phyloP scores from a whole-genome alignment of 495 filamentous ascomycete genomes.

The Penicillium goetzii region DNA sequence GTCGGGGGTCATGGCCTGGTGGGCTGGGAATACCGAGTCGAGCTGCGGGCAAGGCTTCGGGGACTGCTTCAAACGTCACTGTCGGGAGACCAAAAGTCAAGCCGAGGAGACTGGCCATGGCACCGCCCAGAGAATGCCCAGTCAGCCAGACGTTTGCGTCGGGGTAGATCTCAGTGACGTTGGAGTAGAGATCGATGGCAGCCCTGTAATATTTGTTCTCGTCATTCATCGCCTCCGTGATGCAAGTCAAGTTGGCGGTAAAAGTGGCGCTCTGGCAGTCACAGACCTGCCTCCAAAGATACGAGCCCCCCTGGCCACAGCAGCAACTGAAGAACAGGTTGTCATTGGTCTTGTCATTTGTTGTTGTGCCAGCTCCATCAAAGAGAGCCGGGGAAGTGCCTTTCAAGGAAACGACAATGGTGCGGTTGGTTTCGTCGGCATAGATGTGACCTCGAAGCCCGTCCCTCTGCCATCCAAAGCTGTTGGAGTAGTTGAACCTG shows the following conservation, averaged over 20 bases:
- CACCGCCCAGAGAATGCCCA: slow-evolving; percentile 89
- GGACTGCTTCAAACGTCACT: slow-evolving; percentile 87
- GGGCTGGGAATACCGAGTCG: slow-evolving; percentile 87
- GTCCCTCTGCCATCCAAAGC: slow-evolving; percentile 90
- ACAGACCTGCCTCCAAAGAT: slow-evolving; percentile 87
- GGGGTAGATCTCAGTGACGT: slow-evolving; percentile 89
- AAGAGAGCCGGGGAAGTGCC: slow-evolving; percentile 89
- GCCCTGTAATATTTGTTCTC: slow-evolving; percentile 92
- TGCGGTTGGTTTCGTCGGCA: slow-evolving; percentile 79
- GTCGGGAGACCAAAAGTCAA: slow-evolving; percentile 87
- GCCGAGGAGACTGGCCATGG: slow-evolving; percentile 81
- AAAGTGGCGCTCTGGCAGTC: slow-evolving; percentile 85
- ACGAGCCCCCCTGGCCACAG: slow-evolving; percentile 88
- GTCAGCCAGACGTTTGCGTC: slow-evolving; percentile 82
- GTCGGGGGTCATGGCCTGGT: slow-evolving; percentile 69
- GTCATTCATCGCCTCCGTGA: slow-evolving; percentile 69
- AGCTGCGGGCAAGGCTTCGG: slow-evolving; percentile 83
- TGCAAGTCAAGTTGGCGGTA: slow-evolving; percentile 88
- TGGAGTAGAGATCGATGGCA: slow-evolving; percentile 83
- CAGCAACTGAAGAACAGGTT: slow-evolving; percentile 98
- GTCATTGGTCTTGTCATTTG: slow-evolving; percentile 96
- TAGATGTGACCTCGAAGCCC: slow-evolving; percentile 93
- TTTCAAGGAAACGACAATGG: slow-evolving; percentile 89
- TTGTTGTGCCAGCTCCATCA: slow-evolving; percentile 92
- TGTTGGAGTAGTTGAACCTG: slow-evolving; percentile 77